Evolutionary conservation across 164 flowering plant genomes (phyloP), one percentile per base, ranked within the genome.

Genomic region (Warburgia ugandensis): DNA sequence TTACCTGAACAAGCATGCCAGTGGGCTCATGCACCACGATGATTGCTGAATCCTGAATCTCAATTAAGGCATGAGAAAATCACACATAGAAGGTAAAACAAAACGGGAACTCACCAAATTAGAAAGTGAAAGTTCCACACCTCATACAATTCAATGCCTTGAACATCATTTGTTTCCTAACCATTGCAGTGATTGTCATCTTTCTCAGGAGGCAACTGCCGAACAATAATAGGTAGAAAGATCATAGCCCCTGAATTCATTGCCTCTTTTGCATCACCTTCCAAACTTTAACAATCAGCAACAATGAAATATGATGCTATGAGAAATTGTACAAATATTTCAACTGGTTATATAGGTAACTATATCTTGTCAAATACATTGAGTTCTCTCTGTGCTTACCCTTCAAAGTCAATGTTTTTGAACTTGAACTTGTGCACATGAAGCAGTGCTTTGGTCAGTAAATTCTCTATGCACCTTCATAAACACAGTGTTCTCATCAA

Each of bases 1-100:
- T 55, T 52, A 91, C 98, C 81, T 92, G 98, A 61, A 92, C 98
- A 37, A 96, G 86, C 78, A 92, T 67, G 52, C 96, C 95, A 7
- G 76, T 83, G 56, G 99, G 99, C 54, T 92, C 88, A 56, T 92
- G 88, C 57, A 92, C 29, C 42, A 73, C 91, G 58, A 92, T 65
- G 55, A 92, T 85, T 9, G 89, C 84, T 31, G 86, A 59, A 75
- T 88, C 99, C 99, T 92, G 54, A 40, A 52, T 7, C 19, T 29
- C 33, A 52, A 55, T 25, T n/a, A n/a, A n/a, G n/a, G 57, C 49
- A 61, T 36, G 30, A 12, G 14, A 9, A 11, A 3, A 33, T 62
- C 25, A 50, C 9, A 22, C 14, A 52, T 27, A 56, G 32, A 10
- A n/a, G 32, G 40, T 54, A 51, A 10, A 29, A 49, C 48, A n/a